Evolutionary conservation across 2,329 filamentous ascomycete genomes (phyloP), one percentile per base, ranked within the genome.

Genomic region (Aspergillus ruber): DNA sequence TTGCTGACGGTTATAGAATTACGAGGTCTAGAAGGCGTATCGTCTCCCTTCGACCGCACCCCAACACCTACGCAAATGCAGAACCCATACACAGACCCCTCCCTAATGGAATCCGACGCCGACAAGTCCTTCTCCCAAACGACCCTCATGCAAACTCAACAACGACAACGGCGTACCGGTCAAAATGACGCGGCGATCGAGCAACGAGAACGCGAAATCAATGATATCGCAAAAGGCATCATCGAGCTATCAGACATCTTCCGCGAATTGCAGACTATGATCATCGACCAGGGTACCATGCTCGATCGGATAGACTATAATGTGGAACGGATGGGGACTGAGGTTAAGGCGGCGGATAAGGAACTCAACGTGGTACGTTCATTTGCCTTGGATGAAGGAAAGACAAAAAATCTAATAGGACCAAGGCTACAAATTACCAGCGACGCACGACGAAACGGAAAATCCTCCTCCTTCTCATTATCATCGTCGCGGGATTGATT

Each of bases 291-390:
- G 67, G 89, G 89, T 45, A 93, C 88, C 12, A 87, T 94, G 80
- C 78, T 95, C 18, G 90, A 95, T 68, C 85, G 93, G 61, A 94
- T 95, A 60, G 95, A 98, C 69, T 98, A 96, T 73, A 98, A 98
- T 60, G 90, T 98, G 45, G 93, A 98, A 71, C 81, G 85, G 51
- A 96, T 97, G 87, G 82, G 84, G n/a, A 84, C 83, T 17, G 90
- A 97, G 61, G 89, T 98, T 49, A 95, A 95, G 65, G 87, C 80
- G 17, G 93, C 93, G 3, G 88, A 95, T 52, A 93, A 91, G 67
- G 93, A 98, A 71, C 79, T 98, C 46, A 89, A 83, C 52, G 83
- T 94, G 48, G 86, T 75, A 65, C 40, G 71, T 67, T 48, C 23
- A 35, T 17, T 44, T n/a, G 35, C 33, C 13, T 43, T n/a, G 13